Evolutionary conservation across 257 asterid genomes (phyloP), one percentile per base, ranked within the genome.

Genomic region (Ilex aquifolium): DNA sequence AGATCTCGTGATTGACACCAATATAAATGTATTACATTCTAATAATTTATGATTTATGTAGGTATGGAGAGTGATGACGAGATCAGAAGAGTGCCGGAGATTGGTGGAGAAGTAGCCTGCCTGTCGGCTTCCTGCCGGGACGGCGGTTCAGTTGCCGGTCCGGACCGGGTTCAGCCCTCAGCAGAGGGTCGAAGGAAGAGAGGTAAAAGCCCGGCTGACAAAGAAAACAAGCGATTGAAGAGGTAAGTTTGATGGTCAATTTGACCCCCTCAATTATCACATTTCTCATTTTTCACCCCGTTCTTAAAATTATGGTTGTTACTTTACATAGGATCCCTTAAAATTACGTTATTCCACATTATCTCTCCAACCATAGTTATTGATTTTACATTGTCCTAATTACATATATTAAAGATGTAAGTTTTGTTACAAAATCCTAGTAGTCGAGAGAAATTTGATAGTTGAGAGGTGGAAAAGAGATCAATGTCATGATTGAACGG

Each of bases 11-110:
- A 12, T 49, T 49, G 54, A 49, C 14, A n/a, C 42, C 42, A 4
- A 36, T 36, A 36, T 14, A 14, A 4, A 46, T 46, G 2, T 46
- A 14, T 7, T 10, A 11, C 7, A 14, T 46, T 10, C 4, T 10
- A 17, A 53, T 53, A 17, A 6, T 53, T 14, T 53, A 21, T 53
- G 2, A 15, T 56, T 73, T 42, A 39, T 73, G 68, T 66, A 93
- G 96, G 99, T 31, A 76, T 87, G 87, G 99, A 93, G 83, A 93
- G 99, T 70, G 99, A 93, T 74, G 99, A 93, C 67, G 99, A 93
- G 80, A 85, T 90, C 46, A 79, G 99, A 69, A 82, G 99, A 73
- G 99, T 93, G 66, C 99, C 99, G 56, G 99, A 93, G 84, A 70
- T 93, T 31, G 97, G 89, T 31, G 97, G 84, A 31, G 99, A 84